Percentiles rank a stretch among this genome's conserved stretches.
These are phyloP conservation scores for Mucor indicus DNA, from an alignment of 371 early-diverging fungal species.

Conservation along the genomic window DNA sequence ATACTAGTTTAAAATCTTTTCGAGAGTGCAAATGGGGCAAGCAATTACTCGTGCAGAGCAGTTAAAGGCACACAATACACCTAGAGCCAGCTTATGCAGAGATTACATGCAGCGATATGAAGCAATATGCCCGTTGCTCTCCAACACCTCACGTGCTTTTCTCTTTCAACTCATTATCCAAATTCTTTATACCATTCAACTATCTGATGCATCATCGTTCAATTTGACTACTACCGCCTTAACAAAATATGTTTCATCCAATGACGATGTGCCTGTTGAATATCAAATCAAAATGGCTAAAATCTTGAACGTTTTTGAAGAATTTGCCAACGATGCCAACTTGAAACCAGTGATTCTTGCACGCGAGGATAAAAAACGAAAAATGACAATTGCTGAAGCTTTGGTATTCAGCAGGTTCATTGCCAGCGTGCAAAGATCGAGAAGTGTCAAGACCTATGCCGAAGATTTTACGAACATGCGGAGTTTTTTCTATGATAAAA, in stretches of 20 bases:
- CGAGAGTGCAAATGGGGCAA: conserved; percentile 34
- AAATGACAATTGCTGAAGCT: conserved; percentile 2
- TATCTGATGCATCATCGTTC: too few relatives aligned
- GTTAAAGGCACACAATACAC: conserved; percentile 24
- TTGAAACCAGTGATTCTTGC: too few relatives aligned
- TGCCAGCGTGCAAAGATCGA: neutral
- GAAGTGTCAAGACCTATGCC: neutral
- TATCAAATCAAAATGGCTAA: too few relatives aligned
- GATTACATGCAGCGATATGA: neutral
- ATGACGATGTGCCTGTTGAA: too few relatives aligned
- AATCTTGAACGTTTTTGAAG: too few relatives aligned
- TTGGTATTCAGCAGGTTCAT: neutral
- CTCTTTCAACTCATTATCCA: conserved; percentile 13
- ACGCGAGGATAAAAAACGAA: neutral
- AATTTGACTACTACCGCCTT: too few relatives aligned
- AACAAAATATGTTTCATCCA: neutral
- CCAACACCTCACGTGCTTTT: too few relatives aligned
- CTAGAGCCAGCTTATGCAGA: conserved; percentile 2
- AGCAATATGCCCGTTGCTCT: neutral
- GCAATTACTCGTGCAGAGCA: conserved; percentile 30
- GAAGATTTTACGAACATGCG: conserved; percentile 1
- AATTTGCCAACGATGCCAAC: too few relatives aligned
- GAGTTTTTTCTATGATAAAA: too few relatives aligned
- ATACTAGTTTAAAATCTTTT: conserved; percentile 36
- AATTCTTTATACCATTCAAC: neutral